Evolutionary conservation across 1,284 basidiomycete species (phyloP), one percentile per base, ranked within the genome.

Genomic region (Leccinum pachyderme): DNA sequence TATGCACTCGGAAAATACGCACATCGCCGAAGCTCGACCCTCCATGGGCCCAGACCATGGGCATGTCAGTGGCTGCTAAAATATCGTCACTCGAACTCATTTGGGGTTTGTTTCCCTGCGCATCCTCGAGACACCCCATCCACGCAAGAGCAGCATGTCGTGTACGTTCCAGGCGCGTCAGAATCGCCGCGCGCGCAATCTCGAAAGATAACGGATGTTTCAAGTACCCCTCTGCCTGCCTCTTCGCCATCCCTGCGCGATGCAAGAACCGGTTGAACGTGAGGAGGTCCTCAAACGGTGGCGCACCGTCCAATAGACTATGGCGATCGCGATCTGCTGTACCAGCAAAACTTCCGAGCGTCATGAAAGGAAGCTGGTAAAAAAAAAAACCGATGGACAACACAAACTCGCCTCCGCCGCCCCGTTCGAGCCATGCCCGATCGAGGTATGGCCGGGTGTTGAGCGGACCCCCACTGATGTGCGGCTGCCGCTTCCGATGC

Each of bases 381-480:
- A 63, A 72, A 60, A 75, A 81, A 54, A 75, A 76, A 24, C 75
- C 69, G 41, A 84, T 75, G 27, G 73, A 71, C 8, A 80, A 5
- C 5, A 37, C 35, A n/a, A 37, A 37, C n/a, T 37, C 35, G n/a
- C 35, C 35, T 5, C 35, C 35, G 3, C 83, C 83, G 0, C 81
- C 81, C 4, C 52, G 58, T 3, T 75, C 58, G 51, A 73, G 72
- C 83, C 82, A 84, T 24, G 71, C 58, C 18, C 61, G 59, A 58
- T 83, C 76, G 22, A 84, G 72, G 59, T 76, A 77, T 4, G 79
- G 77, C 7, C 84, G 74, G 29, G 83, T 54, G 63, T 80, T 85
- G 24, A 83, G 50, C 4, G 81, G 82, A 1, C 57, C 59, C 1
- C 78, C 80, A 12, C 65, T 73, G 22, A 74, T 75, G 43, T 76